Evolutionary conservation across 805 yeast genomes (phyloP).

Genomic region (Candida nemodendra): DNA sequence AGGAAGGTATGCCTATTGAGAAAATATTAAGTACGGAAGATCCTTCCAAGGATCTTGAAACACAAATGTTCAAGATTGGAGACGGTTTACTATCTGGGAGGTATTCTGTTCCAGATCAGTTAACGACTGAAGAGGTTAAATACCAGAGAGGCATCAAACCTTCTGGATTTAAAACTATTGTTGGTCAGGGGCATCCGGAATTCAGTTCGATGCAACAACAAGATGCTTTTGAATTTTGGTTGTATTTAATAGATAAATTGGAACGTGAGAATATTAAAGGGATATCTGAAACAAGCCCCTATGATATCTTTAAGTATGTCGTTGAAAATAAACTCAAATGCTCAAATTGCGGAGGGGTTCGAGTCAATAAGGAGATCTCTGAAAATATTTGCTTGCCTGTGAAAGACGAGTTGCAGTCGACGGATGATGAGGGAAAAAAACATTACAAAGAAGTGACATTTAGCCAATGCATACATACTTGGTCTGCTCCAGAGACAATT

Average conservation of each 20-base stretch:
- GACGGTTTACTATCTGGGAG: constrained; percentile 78
- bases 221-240: constrained; percentile 89
- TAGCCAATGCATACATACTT: constrained; percentile 44
- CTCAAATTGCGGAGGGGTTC: constrained; percentile 56
- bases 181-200: constrained; percentile 79
- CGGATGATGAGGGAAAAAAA: constrained; percentile 45
- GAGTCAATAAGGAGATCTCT: constrained; percentile 50
- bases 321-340: constrained; percentile 64
- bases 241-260: constrained; percentile 61
- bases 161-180: constrained; percentile 64
- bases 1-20: constrained; percentile 35
- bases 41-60: constrained; percentile 64
- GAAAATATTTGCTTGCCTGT: constrained; percentile 68
- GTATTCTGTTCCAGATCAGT: constrained; percentile 59
- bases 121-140: constrained; percentile 38
- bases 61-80: constrained; percentile 75
- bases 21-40: constrained; percentile 35
- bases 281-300: constrained; percentile 39
- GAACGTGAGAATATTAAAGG: constrained; percentile 43
- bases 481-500: constrained; percentile 49
- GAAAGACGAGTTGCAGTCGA: constrained; percentile 36
- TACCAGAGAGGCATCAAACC: constrained; percentile 82
- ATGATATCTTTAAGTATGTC: constrained; percentile 61
- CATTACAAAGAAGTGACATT: constrained; percentile 50
- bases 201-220: constrained; percentile 88